Base-by-base conservation (phyloP, 129 eudicot genomes). In the Ambrosia artemisiifolia region DNA sequence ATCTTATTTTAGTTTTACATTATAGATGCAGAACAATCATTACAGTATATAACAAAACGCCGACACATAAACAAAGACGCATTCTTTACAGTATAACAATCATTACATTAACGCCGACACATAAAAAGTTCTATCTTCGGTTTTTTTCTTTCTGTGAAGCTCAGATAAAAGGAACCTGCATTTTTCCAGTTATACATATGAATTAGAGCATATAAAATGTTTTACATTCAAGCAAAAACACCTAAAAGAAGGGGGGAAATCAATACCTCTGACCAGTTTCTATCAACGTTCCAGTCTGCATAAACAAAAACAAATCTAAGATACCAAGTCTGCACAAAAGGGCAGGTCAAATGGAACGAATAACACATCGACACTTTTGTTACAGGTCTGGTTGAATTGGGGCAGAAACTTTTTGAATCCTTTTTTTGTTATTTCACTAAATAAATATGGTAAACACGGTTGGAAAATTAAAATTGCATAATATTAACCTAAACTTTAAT, bases 111-210 rank as follows among this genome's bases (percentile, higher is more conserved):
- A n/a, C n/a, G n/a, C n/a, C n/a, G n/a, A n/a, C n/a, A n/a, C n/a
- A n/a, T n/a, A n/a, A n/a, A n/a, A n/a, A n/a, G n/a, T n/a, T n/a
- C n/a, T n/a, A n/a, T n/a, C n/a, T 70, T 67, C 91, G 2, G 85
- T 80, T 48, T 78, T 81, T 48, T 83, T 66, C 72, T 64, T 70
- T 49, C 60, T 86, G 54, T 62, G 85, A 56, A 86, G 88, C 82
- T 85, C 85, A 28, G 81, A 69, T 59, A 86, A 57, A 4, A 85
- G 85, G 60, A 92, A 92, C 87, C 96, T 89, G 86, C 44, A 67
- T 8, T 28, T 55, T 11, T 18, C 44, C 30, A 38, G 13, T 32
- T 19, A 46, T 19, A 36, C 14, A 46, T 7, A 50, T 53, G 13
- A 16, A 47, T 18, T 42, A 1, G 9, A 20, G 12, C 13, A 30